phyloP scores from a whole-genome alignment of 2,329 filamentous ascomycete species.

The Aspergillus niger region DNA sequence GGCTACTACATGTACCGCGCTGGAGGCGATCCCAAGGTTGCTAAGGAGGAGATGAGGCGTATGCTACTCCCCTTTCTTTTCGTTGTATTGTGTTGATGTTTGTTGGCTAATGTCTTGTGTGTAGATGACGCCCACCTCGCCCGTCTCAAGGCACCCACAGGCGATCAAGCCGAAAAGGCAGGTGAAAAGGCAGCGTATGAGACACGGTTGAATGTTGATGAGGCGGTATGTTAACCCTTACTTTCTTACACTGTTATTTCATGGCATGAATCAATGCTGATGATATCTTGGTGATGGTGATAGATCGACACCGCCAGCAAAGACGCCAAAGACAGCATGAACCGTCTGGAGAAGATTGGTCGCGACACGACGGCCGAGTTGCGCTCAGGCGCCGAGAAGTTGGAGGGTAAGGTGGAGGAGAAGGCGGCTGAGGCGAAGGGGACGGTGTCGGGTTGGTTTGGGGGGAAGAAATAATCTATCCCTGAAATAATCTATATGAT shows the following conservation, averaged over 20 bases:
- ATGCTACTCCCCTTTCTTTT: slow-evolving; percentile 36
- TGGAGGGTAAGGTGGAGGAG: slow-evolving; percentile 79
- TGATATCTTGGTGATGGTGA: background rate
- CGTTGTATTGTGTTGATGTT: background rate
- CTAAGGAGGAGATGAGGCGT: slow-evolving; percentile 88
- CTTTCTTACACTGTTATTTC: background rate
- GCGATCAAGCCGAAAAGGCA: slow-evolving; percentile 65
- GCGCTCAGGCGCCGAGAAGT: slow-evolving; percentile 64
- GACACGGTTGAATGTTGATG: slow-evolving; percentile 68
- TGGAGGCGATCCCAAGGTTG: slow-evolving; percentile 76
- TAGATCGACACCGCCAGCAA: slow-evolving; percentile 64
- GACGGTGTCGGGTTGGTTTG: slow-evolving; percentile 83
- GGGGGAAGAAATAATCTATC: slow-evolving; percentile 37
- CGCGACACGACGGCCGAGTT: slow-evolving; percentile 62
- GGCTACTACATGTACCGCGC: slow-evolving; percentile 92
- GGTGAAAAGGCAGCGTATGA: slow-evolving; percentile 63
- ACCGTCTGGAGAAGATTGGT: slow-evolving; percentile 45
- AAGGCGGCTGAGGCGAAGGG: slow-evolving; percentile 80
- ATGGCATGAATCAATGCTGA: background rate
- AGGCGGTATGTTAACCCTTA: slow-evolving; percentile 57
- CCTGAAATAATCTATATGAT: background rate
- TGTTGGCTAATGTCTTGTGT: background rate
- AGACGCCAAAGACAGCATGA: slow-evolving; percentile 56
- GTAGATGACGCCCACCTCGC: slow-evolving; percentile 75
- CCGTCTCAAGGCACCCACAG: slow-evolving; percentile 65